These are phyloP conservation scores for Neurospora hispaniola DNA, from an alignment of 495 filamentous ascomycete genomes.

Conservation along the genomic window DNA sequence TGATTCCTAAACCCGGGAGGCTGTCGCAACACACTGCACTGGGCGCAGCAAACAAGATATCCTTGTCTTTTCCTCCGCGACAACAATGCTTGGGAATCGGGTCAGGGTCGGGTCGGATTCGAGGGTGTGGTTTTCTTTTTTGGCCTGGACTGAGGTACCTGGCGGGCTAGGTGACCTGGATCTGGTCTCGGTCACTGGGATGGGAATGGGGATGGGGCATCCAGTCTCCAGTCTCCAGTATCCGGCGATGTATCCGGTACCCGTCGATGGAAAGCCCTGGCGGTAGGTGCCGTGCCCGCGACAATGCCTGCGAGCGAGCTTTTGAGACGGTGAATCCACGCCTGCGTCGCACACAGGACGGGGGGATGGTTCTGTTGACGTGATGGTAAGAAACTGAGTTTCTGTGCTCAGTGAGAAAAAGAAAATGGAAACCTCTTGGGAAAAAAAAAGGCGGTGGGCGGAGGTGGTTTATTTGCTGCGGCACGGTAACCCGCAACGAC, in stretches of 20 bases:
- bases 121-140: background rate
- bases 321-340: background rate
- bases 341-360: background rate
- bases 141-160: background rate
- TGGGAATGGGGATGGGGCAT: background rate
- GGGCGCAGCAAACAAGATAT: background rate
- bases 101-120: background rate
- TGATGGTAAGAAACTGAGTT: background rate
- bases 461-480: background rate
- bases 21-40: background rate
- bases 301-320: background rate
- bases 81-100: background rate
- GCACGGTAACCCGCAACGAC: background rate
- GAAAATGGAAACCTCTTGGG: background rate
- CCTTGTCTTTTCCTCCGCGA: background rate
- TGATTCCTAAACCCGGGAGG: background rate
- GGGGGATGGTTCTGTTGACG: background rate
- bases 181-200: background rate
- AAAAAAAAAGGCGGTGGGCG: background rate
- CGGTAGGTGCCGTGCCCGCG: background rate
- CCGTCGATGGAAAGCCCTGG: background rate
- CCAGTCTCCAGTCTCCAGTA: background rate
- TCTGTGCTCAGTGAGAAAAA: background rate
- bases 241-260: constrained; percentile 1
- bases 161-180: background rate